Evolutionary conservation across 2,329 filamentous ascomycete species (phyloP), one percentile per base, ranked within the genome.

Genomic region (Falciphora oryzae): DNA sequence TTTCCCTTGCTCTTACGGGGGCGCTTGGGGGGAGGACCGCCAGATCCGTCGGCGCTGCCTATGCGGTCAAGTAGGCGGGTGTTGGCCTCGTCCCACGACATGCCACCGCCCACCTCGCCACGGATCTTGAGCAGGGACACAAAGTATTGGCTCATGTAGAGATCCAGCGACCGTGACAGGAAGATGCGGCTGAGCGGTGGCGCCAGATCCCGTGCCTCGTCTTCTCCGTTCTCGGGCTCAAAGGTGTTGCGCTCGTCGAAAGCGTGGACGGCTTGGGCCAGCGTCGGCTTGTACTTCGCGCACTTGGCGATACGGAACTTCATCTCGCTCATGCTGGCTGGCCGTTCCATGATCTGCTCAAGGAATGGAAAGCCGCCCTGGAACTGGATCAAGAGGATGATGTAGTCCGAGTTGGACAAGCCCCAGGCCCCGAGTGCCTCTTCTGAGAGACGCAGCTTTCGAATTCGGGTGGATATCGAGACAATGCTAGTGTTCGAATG

Each of bases 381-480:
- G 68, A 90, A 90, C 50, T 83, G 83, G 58, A 95, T 82, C 28
- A 97, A 78, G 5, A 96, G 79, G 5, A 94, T 83, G 56, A 96
- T 74, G 70, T 94, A 93, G 44, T 93, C 88, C 0, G 80, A 75
- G 0, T 80, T 76, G 18, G 83, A 76, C 14, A 97, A 74, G 66
- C 89, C 83, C 93, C 93, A 97, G 1, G 92, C 90, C 70, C 89
- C 82, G 75, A 92, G 84, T 0, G 87, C 88, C 71, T 93, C 90
- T 53, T 89, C 82, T 0, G 91, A 89, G 16, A 97, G 84, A 0
- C 84, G 87, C 1, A 97, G 83, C 69, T 89, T 90, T 4, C 82
- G 79, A 35, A 91, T 84, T 4, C 86, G 86, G 35, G 90, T 83
- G 0, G 92, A 92, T 2, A 95, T 75, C 5, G 86, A 87, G 25